Evolutionary conservation across 768 basidiomycete species (phyloP).

Genomic region (Chalciporus sphaerocephalus): DNA sequence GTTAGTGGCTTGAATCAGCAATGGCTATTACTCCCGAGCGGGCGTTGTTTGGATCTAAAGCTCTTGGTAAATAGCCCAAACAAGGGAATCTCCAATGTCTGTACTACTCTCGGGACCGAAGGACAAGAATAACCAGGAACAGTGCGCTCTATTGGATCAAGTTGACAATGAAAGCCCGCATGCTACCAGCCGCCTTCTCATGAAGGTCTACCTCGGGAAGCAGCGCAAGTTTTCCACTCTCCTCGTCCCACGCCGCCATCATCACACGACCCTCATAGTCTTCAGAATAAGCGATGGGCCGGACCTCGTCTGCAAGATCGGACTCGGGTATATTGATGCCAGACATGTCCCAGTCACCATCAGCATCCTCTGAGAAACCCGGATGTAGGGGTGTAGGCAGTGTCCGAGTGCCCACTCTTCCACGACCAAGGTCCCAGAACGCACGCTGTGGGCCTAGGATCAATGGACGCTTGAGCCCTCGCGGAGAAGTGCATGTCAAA

Average conservation of each 20-base stretch:
- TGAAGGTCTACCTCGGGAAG: constrained; percentile 3
- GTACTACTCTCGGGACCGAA: background rate
- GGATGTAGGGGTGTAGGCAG: constrained; percentile 5
- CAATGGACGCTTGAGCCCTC: constrained; percentile 2
- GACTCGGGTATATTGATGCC: constrained; percentile 2
- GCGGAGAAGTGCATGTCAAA: constrained; percentile 8
- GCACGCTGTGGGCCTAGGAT: constrained; percentile 11
- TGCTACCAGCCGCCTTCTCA: background rate
- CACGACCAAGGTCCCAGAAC: constrained; percentile 13
- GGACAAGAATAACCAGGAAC: background rate
- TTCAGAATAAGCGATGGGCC: background rate
- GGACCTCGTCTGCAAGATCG: constrained; percentile 1
- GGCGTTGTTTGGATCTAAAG: constrained; percentile 29
- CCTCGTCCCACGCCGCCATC: constrained; percentile 13
- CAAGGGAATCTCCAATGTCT: constrained; percentile 1
- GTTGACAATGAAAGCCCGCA: background rate
- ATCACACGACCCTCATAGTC: background rate
- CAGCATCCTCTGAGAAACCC: constrained; percentile 1
- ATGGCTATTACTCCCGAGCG: background rate
- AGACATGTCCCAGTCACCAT: constrained; percentile 4
- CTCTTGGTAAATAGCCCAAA: constrained; percentile 21
- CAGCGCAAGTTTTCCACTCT: constrained; percentile 10
- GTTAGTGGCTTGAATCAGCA: constrained; percentile 1
- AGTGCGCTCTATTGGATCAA: background rate
- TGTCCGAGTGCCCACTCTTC: constrained; percentile 3